Conservation (phyloP, 306 rosid genomes). For the Cucurbita argyrosperma region DNA sequence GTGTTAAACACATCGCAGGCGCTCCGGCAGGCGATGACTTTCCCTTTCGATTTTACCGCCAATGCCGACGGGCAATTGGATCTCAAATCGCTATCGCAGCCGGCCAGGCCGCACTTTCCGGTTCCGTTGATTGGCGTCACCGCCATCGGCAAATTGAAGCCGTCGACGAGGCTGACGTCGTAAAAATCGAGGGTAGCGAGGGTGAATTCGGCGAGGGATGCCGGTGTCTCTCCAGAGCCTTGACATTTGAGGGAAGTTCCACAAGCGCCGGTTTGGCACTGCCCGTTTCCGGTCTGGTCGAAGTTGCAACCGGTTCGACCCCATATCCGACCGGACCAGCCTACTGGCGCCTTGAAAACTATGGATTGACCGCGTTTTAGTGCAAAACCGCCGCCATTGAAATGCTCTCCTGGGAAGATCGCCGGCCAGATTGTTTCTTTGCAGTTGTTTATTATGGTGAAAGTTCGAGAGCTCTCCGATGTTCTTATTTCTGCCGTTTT, state of each 20-base stretch:
- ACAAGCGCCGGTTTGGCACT: conserved; percentile 62
- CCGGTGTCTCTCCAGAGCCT: conserved; percentile 57
- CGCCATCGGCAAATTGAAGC: conserved; percentile 55
- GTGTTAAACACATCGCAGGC: conserved; percentile 70
- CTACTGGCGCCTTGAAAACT: conserved; percentile 40
- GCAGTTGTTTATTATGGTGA: conserved; percentile 71
- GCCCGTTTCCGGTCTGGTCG: conserved; percentile 35
- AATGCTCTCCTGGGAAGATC: conserved; percentile 43
- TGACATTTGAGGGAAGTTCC: conserved; percentile 44
- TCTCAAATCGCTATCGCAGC: conserved; percentile 60
- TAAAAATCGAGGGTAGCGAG: conserved; percentile 44
- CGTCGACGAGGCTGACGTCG: conserved; percentile 87
- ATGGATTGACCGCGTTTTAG: conserved; percentile 49
- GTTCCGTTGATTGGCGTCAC: conserved; percentile 40
- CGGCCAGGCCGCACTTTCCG: conserved; percentile 56
- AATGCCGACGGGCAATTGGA: conserved; percentile 39
- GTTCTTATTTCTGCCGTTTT: conserved; percentile 28
- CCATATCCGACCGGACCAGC: conserved; percentile 89
- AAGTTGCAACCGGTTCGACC: conserved; percentile 89
- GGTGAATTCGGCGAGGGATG: conserved; percentile 73
- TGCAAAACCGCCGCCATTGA: conserved; percentile 64
- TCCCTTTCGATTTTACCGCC: conserved; percentile 32
- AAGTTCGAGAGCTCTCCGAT: conserved; percentile 47
- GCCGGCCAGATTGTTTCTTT: conserved; percentile 82
- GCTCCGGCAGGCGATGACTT: conserved; percentile 59